phyloP scores from a whole-genome alignment of 441 rosid genomes.

The Corymbia citriodora region DNA sequence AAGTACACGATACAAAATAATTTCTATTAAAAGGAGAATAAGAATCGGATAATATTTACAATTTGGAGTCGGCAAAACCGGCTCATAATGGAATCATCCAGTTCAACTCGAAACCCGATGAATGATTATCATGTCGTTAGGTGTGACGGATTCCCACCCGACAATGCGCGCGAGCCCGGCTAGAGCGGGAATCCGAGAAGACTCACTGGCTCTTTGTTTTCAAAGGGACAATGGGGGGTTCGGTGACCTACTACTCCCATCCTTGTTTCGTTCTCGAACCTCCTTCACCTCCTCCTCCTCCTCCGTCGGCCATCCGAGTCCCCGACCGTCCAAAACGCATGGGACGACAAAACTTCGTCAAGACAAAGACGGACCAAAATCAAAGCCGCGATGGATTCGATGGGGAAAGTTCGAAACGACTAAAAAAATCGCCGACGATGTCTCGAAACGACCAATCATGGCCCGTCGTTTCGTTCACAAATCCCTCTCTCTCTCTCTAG shows the following conservation, averaged over 20 bases:
- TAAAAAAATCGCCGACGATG: background rate
- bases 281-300: background rate
- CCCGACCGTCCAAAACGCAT: background rate
- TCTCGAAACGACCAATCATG: background rate
- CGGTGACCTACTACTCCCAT: background rate
- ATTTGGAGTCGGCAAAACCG: accelerated
- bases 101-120: accelerated
- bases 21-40: accelerated
- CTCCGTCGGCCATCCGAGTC: background rate
- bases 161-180: background rate
- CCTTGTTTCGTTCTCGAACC: background rate
- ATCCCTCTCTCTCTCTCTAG: too few relatives aligned
- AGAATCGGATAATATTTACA: accelerated
- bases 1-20: background rate
- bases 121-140: accelerated
- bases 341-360: background rate
- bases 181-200: background rate
- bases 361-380: background rate
- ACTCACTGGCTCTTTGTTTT: background rate
- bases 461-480: background rate
- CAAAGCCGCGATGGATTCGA: background rate
- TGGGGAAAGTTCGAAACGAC: background rate
- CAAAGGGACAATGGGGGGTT: background rate
- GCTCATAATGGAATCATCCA: accelerated
- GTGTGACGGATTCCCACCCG: accelerated